Evolutionary conservation across 495 filamentous ascomycete species (phyloP), one percentile per base, ranked within the genome.

Genomic region (Neurospora sp.): DNA sequence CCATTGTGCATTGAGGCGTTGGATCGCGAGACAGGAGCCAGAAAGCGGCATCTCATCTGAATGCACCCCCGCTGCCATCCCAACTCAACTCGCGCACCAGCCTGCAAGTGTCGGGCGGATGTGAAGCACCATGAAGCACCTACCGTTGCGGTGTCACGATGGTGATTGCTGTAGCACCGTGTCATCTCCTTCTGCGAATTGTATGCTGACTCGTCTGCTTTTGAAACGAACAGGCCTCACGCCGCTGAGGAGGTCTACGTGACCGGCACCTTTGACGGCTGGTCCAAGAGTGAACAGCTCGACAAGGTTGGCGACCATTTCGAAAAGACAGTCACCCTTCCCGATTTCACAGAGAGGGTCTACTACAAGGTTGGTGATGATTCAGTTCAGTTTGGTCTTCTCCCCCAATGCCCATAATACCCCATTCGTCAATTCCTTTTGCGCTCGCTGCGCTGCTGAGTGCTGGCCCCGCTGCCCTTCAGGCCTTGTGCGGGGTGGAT

Each of bases 191-290:
- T 37, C 41, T 62, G 40, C 40, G 44, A 54, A 69, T 74, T 69
- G 71, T 60, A 70, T 72, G 77, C 76, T 82, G 74, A 78, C 75
- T 20, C 42, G 70, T 71, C 39, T 41, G 71, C 72, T 60, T 54
- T 74, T 23, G 11, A 16, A 40, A 27, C 42, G 37, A 69, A 72
- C 78, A 95, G 93, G 93, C 88, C 90, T 75, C 89, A 93, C 79
- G 79, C 86, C 75, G 93, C 92, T 74, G 86, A 87, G 74, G 94
- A 97, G 80, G 96, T 99, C 76, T 94, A 91, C 81, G 96, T 99
- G 74, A 97, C 95, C 8, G 96, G 96, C 78, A 95, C 92, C 70
- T 99, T 98, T 80, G 95, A 99, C 82, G 88, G 94, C 84, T 99
- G 96, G 96, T 85, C 88, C 66, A 93, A 93, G 86, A 93, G 88